phyloP scores from a whole-genome alignment of 257 asterid genomes.

The Eucommia ulmoides region DNA sequence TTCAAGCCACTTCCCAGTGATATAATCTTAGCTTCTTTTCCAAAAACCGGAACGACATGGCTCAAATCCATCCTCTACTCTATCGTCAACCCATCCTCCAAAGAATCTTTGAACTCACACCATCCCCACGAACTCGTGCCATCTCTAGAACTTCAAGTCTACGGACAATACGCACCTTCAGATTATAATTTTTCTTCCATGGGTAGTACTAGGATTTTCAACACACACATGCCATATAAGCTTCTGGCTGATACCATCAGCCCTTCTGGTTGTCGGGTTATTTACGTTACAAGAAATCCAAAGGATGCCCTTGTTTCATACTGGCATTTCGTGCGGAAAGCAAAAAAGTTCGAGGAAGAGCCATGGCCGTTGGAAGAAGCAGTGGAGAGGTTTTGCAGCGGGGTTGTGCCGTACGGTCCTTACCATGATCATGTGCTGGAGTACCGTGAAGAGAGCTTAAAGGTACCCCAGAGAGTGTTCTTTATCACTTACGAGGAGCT shows the following conservation, averaged over 20 bases:
- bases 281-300: slow-evolving; percentile 13
- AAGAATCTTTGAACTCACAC: not conserved
- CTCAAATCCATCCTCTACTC: slow-evolving; percentile 8
- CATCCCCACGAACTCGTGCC: slow-evolving; percentile 12
- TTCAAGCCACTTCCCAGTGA: too few relatives aligned
- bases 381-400: slow-evolving; percentile 6
- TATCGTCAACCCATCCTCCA: not conserved
- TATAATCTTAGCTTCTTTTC: too few relatives aligned
- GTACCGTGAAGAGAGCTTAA: slow-evolving; percentile 6
- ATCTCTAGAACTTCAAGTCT: slow-evolving; percentile 4
- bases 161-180: not conserved
- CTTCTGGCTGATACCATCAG: not conserved
- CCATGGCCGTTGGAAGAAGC: slow-evolving; percentile 8
- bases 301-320: slow-evolving; percentile 7
- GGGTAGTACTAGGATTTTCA: slow-evolving; percentile 4
- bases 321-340: slow-evolving; percentile 13
- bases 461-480: slow-evolving; percentile 2
- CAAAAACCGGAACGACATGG: slow-evolving; percentile 20
- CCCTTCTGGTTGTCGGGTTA: slow-evolving; percentile 3
- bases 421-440: slow-evolving; percentile 11
- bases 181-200: not conserved
- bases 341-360: slow-evolving; percentile 4
- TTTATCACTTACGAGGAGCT: slow-evolving; percentile 8
- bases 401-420: slow-evolving; percentile 8
- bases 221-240: slow-evolving; percentile 6